These are phyloP conservation scores for Davidsoniella australis DNA, from an alignment of 2,329 filamentous ascomycete species.

Conservation along the genomic window DNA sequence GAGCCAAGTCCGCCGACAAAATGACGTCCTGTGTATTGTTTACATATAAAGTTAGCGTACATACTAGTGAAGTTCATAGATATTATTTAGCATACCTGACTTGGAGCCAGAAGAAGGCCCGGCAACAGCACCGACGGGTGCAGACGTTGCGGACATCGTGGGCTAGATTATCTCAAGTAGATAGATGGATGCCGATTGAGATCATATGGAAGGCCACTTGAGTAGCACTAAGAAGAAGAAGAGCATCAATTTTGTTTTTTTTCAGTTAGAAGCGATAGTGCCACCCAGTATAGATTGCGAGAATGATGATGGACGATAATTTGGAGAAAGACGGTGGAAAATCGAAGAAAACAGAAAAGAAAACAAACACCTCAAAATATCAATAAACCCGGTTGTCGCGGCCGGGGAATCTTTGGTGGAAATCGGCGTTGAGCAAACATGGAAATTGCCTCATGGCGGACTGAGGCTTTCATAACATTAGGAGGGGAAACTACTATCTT, in stretches of 20 bases:
- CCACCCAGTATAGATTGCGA: too few relatives aligned
- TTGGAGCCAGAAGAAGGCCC: slow-evolving; percentile 10
- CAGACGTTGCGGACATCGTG: slow-evolving; percentile 1
- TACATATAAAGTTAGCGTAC: neutral
- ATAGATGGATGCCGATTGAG: neutral
- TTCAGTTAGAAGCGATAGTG: too few relatives aligned
- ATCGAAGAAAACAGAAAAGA: too few relatives aligned
- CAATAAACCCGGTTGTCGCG: neutral
- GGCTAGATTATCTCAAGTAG: neutral
- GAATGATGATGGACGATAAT: too few relatives aligned
- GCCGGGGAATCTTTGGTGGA: neutral
- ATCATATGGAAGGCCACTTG: too few relatives aligned
- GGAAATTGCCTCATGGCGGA: neutral
- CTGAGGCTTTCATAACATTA: neutral
- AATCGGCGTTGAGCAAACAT: neutral
- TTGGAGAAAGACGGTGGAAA: too few relatives aligned
- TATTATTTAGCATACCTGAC: slow-evolving; percentile 4
- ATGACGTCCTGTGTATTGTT: slow-evolving; percentile 52
- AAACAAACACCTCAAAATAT: too few relatives aligned
- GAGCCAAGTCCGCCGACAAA: slow-evolving; percentile 78
- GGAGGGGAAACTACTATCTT: too few relatives aligned
- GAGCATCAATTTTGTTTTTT: too few relatives aligned
- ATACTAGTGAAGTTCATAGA: neutral
- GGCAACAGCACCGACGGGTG: neutral
- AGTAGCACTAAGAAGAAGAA: too few relatives aligned